Percentiles rank a stretch among this genome's conserved stretches.
Conservation (phyloP, 2,329 filamentous ascomycete genomes). For the Fusarium musae region DNA sequence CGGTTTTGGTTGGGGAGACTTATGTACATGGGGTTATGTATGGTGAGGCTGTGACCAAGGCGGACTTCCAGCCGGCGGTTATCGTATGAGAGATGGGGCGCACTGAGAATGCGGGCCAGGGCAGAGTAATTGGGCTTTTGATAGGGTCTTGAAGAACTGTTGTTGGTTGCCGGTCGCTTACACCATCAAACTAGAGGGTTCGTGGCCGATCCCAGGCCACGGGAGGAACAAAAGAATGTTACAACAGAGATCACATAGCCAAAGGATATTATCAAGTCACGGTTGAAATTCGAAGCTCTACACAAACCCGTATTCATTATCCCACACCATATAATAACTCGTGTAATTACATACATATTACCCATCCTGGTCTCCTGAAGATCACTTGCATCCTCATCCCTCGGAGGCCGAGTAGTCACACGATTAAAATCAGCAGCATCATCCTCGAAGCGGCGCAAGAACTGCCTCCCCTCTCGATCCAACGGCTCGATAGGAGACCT, state of each 20-base stretch:
- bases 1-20: background rate
- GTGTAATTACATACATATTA: fast-evolving
- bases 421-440: slow-evolving; percentile 1
- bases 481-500: background rate
- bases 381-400: slow-evolving; percentile 8
- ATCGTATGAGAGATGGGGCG: background rate
- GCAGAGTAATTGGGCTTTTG: background rate
- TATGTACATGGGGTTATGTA: slow-evolving; percentile 7
- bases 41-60: background rate
- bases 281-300: background rate
- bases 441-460: background rate
- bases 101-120: background rate
- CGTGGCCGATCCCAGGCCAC: background rate
- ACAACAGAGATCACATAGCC: background rate
- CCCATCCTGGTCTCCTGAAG: background rate
- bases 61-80: no score
- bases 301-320: background rate
- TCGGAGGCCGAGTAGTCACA: slow-evolving; percentile 13
- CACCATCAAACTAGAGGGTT: background rate
- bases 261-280: background rate
- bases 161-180: background rate
- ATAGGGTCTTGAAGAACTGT: background rate
- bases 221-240: background rate
- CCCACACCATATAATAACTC: background rate
- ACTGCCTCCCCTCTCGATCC: slow-evolving; percentile 6